Evolutionary conservation across 805 yeast genomes (phyloP).

Genomic region (Saturnispora besseyi): DNA sequence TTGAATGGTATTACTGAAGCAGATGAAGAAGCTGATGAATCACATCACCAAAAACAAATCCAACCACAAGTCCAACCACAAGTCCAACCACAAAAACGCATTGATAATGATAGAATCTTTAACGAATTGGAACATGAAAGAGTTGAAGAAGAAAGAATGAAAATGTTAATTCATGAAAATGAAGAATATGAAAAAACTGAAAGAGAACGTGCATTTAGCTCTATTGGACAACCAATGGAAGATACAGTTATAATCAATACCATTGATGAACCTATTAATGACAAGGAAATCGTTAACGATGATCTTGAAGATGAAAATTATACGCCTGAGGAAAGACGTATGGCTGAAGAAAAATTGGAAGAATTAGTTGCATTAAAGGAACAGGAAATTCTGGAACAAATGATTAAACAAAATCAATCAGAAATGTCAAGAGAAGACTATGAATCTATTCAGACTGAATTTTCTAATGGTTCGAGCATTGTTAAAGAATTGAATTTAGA

Average conservation of each 20-base stretch:
- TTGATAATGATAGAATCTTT: constrained; percentile 10
- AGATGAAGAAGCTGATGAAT: background rate
- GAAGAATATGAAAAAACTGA: constrained; percentile 32
- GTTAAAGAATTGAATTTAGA: background rate
- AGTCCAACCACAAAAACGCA: too few species aligned
- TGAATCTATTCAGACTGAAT: constrained; percentile 4
- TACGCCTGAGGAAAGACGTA: constrained; percentile 19
- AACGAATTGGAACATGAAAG: constrained; percentile 33
- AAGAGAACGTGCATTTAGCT: constrained; percentile 19
- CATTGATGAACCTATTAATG: constrained; percentile 10
- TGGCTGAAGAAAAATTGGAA: constrained; percentile 23
- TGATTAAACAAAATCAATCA: constrained; percentile 16
- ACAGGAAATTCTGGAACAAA: constrained; percentile 21
- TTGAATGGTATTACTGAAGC: constrained; percentile 7
- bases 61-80: too few species aligned
- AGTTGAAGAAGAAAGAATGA: constrained; percentile 15
- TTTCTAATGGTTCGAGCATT: background rate
- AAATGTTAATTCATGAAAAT: constrained; percentile 17
- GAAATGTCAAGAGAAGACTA: constrained; percentile 11
- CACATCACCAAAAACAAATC: too few species aligned
- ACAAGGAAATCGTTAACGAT: constrained; percentile 3
- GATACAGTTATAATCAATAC: constrained; percentile 12
- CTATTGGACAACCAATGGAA: constrained; percentile 8
- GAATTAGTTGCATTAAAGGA: constrained; percentile 21
- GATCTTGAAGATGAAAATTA: constrained; percentile 10